A percentile compares a stretch with the other conserved stretches of the same genome.
Evolutionary conservation across 768 basidiomycete species (phyloP).

Genomic region (Leccinum longicurvipes): DNA sequence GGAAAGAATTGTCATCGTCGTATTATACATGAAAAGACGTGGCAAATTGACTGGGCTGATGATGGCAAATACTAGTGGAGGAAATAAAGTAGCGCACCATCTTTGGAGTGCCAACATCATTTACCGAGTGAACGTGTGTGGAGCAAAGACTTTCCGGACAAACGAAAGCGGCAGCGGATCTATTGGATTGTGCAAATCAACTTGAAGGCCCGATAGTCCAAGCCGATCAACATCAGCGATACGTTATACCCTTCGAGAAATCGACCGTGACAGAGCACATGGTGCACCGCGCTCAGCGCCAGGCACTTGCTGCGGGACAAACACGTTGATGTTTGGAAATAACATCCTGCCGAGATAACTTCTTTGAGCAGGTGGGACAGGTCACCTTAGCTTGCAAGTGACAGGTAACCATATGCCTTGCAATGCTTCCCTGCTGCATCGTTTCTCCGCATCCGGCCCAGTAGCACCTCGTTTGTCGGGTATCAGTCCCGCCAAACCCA

Average conservation of each 20-base stretch:
- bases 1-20: neutral
- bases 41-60: neutral
- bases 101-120: neutral
- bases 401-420: conserved; percentile 27
- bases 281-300: conserved; percentile 8
- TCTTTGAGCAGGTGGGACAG: conserved; percentile 27
- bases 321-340: conserved; percentile 26
- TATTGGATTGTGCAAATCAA: neutral
- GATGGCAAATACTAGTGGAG: neutral
- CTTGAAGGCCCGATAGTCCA: neutral
- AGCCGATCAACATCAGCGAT: neutral
- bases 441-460: conserved; percentile 19
- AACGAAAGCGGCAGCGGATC: neutral
- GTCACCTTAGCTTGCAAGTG: conserved; percentile 28
- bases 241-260: neutral
- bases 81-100: neutral
- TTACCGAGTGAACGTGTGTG: neutral
- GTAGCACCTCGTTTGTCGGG: conserved; percentile 16
- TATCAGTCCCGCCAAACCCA: conserved; percentile 21
- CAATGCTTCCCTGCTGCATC: conserved; percentile 30
- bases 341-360: conserved; percentile 26
- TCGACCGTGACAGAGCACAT: neutral
- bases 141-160: neutral
- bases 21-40: neutral
- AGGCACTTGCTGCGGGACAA: conserved; percentile 19